These are phyloP conservation scores for Populus hybrid DNA, from an alignment of 441 rosid species.

Conservation along the genomic window DNA sequence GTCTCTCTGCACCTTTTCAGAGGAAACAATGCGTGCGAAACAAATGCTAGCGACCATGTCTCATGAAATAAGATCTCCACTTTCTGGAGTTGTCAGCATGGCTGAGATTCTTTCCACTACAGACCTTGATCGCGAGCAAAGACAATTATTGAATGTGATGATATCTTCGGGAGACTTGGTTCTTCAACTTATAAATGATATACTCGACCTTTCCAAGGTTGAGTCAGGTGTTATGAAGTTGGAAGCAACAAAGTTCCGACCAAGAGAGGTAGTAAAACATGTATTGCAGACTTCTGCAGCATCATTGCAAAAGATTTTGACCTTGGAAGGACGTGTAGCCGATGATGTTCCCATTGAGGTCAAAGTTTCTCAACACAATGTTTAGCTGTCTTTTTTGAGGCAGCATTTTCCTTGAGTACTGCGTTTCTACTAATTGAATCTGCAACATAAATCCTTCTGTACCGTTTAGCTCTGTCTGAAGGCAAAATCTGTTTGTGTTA, in stretches of 20 bases:
- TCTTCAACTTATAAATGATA: constrained; percentile 89
- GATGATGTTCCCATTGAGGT: constrained; percentile 95
- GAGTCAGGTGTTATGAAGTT: constrained; percentile 98
- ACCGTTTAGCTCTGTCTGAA: not conserved
- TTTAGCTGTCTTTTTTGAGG: not conserved
- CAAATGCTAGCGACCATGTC: constrained; percentile 98
- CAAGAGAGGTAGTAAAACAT: constrained; percentile 88
- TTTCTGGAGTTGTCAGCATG: constrained; percentile 92
- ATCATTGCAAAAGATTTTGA: constrained; percentile 69
- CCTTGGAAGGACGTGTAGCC: constrained; percentile 73
- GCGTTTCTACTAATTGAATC: not conserved
- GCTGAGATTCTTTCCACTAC: constrained; percentile 87
- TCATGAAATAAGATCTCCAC: constrained; percentile 94
- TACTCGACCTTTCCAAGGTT: constrained; percentile 97
- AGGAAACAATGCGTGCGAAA: constrained; percentile 98
- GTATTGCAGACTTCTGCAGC: constrained; percentile 99
- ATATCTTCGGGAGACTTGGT: constrained; percentile 95
- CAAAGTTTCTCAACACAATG: not conserved
- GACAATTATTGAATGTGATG: constrained; percentile 77
- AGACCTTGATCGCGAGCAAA: constrained; percentile 73
- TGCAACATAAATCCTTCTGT: not conserved
- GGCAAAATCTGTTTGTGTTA: not conserved
- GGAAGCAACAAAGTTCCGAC: constrained; percentile 92
- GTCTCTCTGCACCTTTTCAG: constrained; percentile 35
- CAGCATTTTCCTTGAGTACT: not conserved